Conservation (phyloP, 495 filamentous ascomycete species). For the Acidomyces sp. region DNA sequence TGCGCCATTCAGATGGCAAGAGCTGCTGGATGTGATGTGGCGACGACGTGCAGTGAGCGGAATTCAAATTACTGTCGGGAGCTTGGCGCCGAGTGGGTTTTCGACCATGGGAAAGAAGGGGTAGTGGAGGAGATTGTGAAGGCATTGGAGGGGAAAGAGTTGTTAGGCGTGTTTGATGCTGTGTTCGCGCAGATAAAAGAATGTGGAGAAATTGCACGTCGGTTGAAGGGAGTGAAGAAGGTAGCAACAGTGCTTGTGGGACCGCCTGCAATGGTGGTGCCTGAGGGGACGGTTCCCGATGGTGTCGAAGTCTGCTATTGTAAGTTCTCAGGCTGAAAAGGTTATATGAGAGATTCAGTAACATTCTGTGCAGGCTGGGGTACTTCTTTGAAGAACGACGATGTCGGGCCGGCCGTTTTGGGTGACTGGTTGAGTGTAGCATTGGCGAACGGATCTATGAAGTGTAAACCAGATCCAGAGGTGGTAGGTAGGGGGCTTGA, state of each 20-base stretch:
- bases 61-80: conserved; percentile 19
- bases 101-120: conserved; percentile 16
- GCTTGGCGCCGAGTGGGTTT: conserved; percentile 18
- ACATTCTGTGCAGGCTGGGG: conserved; percentile 2
- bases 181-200: conserved; percentile 5
- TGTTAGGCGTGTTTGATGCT: conserved; percentile 14
- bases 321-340: conserved; percentile 6
- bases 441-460: conserved; percentile 6
- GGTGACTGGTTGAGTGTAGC: conserved; percentile 6
- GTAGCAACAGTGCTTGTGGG: conserved; percentile 9
- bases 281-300: conserved; percentile 1
- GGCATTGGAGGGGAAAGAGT: conserved; percentile 14
- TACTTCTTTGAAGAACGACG: conserved; percentile 7
- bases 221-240: conserved; percentile 20
- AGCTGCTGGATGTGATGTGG: conserved; percentile 21
- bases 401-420: conserved; percentile 25
- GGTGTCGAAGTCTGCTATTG: conserved; percentile 6
- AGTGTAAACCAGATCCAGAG: conserved; percentile 9
- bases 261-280: not conserved
- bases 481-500: conserved; percentile 15
- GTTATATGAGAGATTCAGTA: too few relatives aligned
- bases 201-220: conserved; percentile 7
- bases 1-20: conserved; percentile 21
- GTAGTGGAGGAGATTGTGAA: conserved; percentile 19
- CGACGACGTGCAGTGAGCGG: conserved; percentile 12